These are phyloP conservation scores for Candida easanensis DNA, from an alignment of 805 yeast species.

Conservation along the genomic window DNA sequence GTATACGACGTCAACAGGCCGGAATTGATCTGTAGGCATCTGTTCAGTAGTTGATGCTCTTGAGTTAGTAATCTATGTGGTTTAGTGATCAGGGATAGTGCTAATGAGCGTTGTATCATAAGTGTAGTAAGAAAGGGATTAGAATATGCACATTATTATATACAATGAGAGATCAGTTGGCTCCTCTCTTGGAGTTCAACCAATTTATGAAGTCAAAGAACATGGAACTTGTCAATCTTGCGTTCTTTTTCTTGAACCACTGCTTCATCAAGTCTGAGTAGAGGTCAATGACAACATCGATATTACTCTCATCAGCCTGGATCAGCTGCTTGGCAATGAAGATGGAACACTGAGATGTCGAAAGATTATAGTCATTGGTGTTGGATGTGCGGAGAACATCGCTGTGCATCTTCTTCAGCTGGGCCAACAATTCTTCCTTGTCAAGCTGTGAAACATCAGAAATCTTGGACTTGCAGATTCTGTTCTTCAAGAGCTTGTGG, in stretches of 20 bases:
- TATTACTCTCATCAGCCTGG: constrained; percentile 26
- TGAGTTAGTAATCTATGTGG: too few species aligned
- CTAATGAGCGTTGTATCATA: neutral
- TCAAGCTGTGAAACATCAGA: constrained; percentile 8
- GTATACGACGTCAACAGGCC: too few species aligned
- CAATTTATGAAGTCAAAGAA: constrained; percentile 82
- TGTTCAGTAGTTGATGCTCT: too few species aligned
- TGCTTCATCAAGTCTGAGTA: constrained; percentile 53
- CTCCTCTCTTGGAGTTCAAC: constrained; percentile 48
- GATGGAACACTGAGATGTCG: constrained; percentile 63
- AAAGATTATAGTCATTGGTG: constrained; percentile 34
- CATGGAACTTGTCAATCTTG: constrained; percentile 50
- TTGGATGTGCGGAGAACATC: constrained; percentile 34
- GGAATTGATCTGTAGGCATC: too few species aligned
- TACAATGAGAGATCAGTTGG: neutral
- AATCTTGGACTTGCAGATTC: constrained; percentile 49
- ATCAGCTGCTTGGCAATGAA: constrained; percentile 59
- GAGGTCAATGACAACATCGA: constrained; percentile 48
- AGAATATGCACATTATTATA: neutral
- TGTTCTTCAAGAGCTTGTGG: constrained; percentile 63
- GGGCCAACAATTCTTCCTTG: constrained; percentile 25
- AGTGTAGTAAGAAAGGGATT: neutral
- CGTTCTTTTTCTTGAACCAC: constrained; percentile 54
- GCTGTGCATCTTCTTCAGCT: constrained; percentile 41
- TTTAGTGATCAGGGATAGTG: too few species aligned